Evolutionary conservation across 2,329 filamentous ascomycete species (phyloP).

Genomic region (Fusarium solani-melongenae): DNA sequence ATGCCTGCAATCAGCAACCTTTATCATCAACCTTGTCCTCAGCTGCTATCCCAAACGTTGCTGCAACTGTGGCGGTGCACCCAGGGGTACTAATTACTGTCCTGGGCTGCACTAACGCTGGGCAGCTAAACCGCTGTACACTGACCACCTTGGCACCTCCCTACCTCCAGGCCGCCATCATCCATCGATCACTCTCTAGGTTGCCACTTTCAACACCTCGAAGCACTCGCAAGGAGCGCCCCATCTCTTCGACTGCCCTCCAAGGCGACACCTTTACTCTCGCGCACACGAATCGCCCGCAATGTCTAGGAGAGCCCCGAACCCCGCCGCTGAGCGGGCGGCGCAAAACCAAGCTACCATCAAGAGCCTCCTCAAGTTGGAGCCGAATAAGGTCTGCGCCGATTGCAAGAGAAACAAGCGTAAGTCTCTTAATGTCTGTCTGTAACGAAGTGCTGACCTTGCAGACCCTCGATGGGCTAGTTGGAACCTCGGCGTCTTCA

Average conservation of each 20-base stretch:
- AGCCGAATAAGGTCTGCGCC: slow-evolving; percentile 95
- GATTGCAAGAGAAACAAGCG: slow-evolving; percentile 99
- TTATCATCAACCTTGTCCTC: neutral
- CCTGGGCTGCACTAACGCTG: slow-evolving; percentile 28
- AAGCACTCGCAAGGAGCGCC: slow-evolving; percentile 8
- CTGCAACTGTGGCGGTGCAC: slow-evolving; percentile 14
- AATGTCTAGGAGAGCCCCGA: slow-evolving; percentile 84
- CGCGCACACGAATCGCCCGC: slow-evolving; percentile 18
- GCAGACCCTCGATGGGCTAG: slow-evolving; percentile 97
- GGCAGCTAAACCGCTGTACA: slow-evolving; percentile 28
- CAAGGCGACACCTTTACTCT: neutral
- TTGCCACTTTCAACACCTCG: slow-evolving; percentile 38
- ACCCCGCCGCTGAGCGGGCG: slow-evolving; percentile 85
- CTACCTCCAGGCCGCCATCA: slow-evolving; percentile 37
- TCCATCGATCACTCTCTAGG: slow-evolving; percentile 17
- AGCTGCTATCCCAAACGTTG: neutral
- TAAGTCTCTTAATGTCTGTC: slow-evolving; percentile 56
- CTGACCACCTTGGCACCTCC: slow-evolving; percentile 45
- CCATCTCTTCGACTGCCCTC: neutral
- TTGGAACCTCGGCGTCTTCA: slow-evolving; percentile 97
- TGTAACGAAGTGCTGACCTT: slow-evolving; percentile 10
- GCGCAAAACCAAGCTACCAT: slow-evolving; percentile 94
- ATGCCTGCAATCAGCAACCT: neutral
- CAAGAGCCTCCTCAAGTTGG: slow-evolving; percentile 93
- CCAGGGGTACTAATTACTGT: slow-evolving; percentile 31